phyloP scores from a whole-genome alignment of 2,329 filamentous ascomycete species.

The Myriosclerotinia scirpicola region DNA sequence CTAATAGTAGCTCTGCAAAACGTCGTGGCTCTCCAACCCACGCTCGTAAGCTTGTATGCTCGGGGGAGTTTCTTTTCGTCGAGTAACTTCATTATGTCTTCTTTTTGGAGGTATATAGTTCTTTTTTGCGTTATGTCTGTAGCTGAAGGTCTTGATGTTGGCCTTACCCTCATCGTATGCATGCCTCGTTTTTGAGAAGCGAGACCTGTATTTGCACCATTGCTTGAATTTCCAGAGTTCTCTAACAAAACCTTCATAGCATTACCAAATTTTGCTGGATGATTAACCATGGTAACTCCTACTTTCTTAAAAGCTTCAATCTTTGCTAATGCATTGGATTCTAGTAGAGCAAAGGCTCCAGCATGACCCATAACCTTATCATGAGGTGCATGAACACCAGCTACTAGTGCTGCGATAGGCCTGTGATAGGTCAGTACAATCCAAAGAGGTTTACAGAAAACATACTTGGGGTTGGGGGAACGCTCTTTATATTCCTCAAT shows the following conservation, averaged over 20 bases:
- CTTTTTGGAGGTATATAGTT: conserved; percentile 55
- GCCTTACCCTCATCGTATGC: conserved; percentile 47
- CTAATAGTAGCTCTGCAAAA: conserved; percentile 57
- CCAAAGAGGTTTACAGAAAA: background rate
- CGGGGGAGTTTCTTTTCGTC: conserved; percentile 38
- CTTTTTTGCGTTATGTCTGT: conserved; percentile 47
- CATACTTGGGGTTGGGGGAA: conserved; percentile 61
- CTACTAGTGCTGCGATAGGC: conserved; percentile 71
- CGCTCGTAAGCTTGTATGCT: conserved; percentile 33
- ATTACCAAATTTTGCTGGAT: conserved; percentile 72
- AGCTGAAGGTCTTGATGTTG: conserved; percentile 16
- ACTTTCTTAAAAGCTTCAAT: conserved; percentile 63
- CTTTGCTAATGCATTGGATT: conserved; percentile 65
- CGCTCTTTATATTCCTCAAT: conserved; percentile 63
- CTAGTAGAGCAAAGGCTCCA: conserved; percentile 68
- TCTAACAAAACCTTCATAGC: conserved; percentile 63
- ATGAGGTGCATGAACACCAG: conserved; percentile 61
- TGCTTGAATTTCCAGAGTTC: conserved; percentile 42
- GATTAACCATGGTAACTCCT: conserved; percentile 69
- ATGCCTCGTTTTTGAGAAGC: conserved; percentile 51
- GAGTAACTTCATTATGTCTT: conserved; percentile 57
- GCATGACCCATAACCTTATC: conserved; percentile 77
- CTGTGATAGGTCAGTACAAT: conserved; percentile 42
- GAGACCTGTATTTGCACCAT: conserved; percentile 41
- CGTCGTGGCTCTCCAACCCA: too few species aligned